These are phyloP conservation scores for Selaginella moellendorffii DNA, from an alignment of 75 land plant species.

Conservation along the genomic window DNA sequence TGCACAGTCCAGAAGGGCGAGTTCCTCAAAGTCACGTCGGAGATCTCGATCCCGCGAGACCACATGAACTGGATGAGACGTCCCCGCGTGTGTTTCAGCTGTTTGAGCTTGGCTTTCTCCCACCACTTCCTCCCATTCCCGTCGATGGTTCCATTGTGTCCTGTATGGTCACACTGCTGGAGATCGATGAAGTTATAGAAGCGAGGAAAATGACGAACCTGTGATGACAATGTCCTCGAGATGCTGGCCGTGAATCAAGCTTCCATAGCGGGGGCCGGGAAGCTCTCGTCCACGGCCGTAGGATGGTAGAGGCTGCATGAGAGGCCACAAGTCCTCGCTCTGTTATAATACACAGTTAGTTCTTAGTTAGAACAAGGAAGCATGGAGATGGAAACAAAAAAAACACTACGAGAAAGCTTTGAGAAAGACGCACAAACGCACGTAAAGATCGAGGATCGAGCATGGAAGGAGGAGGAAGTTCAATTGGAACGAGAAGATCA, in stretches of 20 bases:
- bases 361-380: neutral
- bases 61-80: conserved; percentile 87
- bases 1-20: conserved; percentile 97
- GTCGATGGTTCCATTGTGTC: conserved; percentile 91
- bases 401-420: neutral
- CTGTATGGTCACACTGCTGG: conserved; percentile 30
- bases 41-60: conserved; percentile 57
- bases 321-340: conserved; percentile 76
- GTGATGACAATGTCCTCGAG: conserved; percentile 84
- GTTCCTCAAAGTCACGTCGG: conserved; percentile 65
- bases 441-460: too few species aligned
- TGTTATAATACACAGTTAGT: conserved; percentile 10
- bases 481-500: too few species aligned
- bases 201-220: too few species aligned
- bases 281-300: conserved; percentile 94
- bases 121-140: conserved; percentile 91
- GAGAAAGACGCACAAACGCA: too few species aligned
- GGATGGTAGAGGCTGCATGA: conserved; percentile 87
- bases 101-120: conserved; percentile 50
- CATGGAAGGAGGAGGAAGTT: too few species aligned
- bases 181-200: too few species aligned
- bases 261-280: conserved; percentile 90
- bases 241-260: conserved; percentile 89
- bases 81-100: conserved; percentile 67
- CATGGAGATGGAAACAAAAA: neutral